These are phyloP conservation scores for Crithidia bombi DNA, from an alignment of 208 protist genomes.

Conservation along the genomic window DNA sequence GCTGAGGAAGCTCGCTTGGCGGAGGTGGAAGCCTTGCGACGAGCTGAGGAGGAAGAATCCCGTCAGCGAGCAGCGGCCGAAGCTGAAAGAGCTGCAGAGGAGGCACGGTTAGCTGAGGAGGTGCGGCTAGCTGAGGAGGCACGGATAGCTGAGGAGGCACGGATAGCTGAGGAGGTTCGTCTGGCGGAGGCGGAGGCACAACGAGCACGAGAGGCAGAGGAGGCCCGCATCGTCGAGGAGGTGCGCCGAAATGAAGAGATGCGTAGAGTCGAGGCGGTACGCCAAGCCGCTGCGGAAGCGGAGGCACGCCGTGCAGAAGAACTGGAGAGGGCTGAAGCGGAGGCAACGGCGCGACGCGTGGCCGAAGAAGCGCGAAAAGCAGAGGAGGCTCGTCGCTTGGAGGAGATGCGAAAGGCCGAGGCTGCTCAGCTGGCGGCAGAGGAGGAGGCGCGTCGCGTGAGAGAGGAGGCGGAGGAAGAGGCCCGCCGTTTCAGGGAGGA, in stretches of 20 bases:
- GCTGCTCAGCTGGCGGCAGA: not conserved
- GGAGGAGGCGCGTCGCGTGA: slow-evolving; percentile 11
- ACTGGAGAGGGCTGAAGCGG: not conserved
- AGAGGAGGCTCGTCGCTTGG: not conserved
- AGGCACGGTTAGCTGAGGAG: not conserved
- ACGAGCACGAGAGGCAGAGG: slow-evolving; percentile 5
- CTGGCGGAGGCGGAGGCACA: not conserved
- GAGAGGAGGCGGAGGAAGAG: not conserved
- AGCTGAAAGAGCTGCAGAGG: not conserved
- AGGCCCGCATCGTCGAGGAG: no score
- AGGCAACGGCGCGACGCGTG: not conserved
- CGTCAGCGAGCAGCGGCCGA: not conserved
- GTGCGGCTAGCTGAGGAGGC: slow-evolving; percentile 4
- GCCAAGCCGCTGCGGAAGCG: slow-evolving; percentile 4
- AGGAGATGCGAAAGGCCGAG: not conserved
- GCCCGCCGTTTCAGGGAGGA: not conserved
- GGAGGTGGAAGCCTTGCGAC: not conserved
- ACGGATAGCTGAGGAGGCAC: not conserved
- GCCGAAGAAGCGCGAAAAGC: slow-evolving; percentile 1
- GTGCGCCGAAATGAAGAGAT: no score
- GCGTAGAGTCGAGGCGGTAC: slow-evolving; percentile 1
- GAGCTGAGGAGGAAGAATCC: slow-evolving; percentile 3
- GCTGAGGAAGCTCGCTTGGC: not conserved
- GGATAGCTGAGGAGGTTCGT: not conserved
- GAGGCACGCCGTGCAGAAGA: slow-evolving; percentile 1